Evolutionary conservation across 2,329 filamentous ascomycete species (phyloP), one percentile per base, ranked within the genome.

Genomic region (Claviceps capensis): DNA sequence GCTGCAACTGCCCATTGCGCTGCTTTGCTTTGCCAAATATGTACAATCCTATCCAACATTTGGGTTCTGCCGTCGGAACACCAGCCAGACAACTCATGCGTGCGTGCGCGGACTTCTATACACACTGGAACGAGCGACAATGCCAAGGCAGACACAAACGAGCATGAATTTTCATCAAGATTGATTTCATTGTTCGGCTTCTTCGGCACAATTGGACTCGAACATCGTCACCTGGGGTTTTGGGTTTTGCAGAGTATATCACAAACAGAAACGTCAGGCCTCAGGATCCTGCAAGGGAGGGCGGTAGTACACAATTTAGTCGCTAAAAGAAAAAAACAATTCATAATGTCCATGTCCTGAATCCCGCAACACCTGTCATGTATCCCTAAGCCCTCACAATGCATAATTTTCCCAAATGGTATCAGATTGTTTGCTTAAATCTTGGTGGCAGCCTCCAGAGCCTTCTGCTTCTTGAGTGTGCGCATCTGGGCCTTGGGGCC

Each of bases 401-500:
- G 64, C 65, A 63, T 62, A 58, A 64, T 59, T 43, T 48, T 52
- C 17, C 16, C 11, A 8, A 17, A 65, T 51, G 65, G 65, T 68
- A 69, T 68, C 62, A 63, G 59, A 62, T 61, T 62, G 60, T 16
- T 47, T 47, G 17, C 60, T 72, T 94, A 98, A 78, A 98, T 94
- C 86, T 97, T 97, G 82, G 96, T 89, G 71, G 93, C 90, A 68
- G 74, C 75, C 76, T 97, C 93, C 59, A 93, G 68, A 69, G 90
- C 89, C 86, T 96, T 96, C 76, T 85, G 81, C 80, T 88, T 88
- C 86, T 95, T 96, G 73, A 75, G 73, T 58, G 75, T 79, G 67
- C 75, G 75, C 74, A 79, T 81, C 74, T 81, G 82, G 69, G 93
- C 90, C 88, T 98, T 98, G 71, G 84, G 79, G 68, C 93, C 79